A percentile compares a stretch with the other conserved stretches of the same genome.
Evolutionary conservation across 2,329 filamentous ascomycete genomes (phyloP).

Genomic region (Pseudogymnoascus sp.): DNA sequence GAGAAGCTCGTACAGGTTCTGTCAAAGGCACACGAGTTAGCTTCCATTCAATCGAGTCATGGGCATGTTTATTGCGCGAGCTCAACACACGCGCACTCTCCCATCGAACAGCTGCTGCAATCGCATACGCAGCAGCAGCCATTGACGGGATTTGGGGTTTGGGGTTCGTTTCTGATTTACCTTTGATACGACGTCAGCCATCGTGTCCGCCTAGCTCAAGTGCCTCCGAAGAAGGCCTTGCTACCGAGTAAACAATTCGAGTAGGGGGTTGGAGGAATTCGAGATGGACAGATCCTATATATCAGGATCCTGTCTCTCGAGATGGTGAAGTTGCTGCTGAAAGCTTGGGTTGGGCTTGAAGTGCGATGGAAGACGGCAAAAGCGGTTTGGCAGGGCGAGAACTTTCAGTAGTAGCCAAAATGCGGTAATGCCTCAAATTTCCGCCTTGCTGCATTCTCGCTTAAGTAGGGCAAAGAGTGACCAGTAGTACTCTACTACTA

Average conservation of each 20-base stretch:
- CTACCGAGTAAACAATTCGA: slow-evolving; percentile 31
- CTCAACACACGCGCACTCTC: not conserved
- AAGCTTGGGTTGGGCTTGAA: not conserved
- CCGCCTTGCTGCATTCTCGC: slow-evolving; percentile 1
- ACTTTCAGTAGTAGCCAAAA: slow-evolving; percentile 3
- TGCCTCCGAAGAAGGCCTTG: slow-evolving; percentile 31
- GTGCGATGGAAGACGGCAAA: not conserved
- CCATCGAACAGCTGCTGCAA: not conserved
- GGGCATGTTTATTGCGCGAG: not conserved
- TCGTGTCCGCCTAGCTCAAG: slow-evolving; percentile 28
- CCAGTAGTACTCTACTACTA: not conserved
- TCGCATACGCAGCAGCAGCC: slow-evolving; percentile 10
- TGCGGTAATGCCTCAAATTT: slow-evolving; percentile 3
- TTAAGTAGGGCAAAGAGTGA: slow-evolving; percentile 4
- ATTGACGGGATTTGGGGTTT: slow-evolving; percentile 12
- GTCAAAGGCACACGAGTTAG: slow-evolving; percentile 17
- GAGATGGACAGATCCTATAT: slow-evolving; percentile 29
- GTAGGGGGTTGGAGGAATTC: slow-evolving; percentile 17
- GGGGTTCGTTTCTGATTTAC: slow-evolving; percentile 15
- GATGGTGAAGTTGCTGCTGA: slow-evolving; percentile 11
- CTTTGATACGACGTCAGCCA: slow-evolving; percentile 32
- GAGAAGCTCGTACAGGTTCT: slow-evolving; percentile 99
- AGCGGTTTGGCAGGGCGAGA: not conserved
- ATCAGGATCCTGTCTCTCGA: slow-evolving; percentile 32
- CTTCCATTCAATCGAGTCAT: not conserved